phyloP scores from a whole-genome alignment of 208 protist species.

The Endotrypanum monterogeii region DNA sequence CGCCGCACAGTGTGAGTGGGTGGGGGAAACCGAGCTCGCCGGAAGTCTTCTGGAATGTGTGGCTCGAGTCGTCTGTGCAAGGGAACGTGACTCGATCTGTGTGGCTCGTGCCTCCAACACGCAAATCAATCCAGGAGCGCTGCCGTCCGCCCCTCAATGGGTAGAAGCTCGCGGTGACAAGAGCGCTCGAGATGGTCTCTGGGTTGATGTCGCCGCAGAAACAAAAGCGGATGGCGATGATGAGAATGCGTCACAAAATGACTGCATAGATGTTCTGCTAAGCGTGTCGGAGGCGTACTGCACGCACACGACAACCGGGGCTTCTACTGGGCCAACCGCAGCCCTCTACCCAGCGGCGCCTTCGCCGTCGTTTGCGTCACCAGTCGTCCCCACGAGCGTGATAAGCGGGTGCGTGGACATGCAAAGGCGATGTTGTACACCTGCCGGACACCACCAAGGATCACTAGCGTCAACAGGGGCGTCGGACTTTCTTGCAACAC shows the following conservation, averaged over 20 bases:
- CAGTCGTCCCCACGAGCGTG: neutral
- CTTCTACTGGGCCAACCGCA: neutral
- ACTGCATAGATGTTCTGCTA: neutral
- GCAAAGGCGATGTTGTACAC: too few species aligned
- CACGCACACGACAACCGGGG: constrained; percentile 5
- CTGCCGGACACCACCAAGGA: too few species aligned
- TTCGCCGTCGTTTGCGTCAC: neutral
- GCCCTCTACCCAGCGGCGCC: neutral
- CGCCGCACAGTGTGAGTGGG: constrained; percentile 13
- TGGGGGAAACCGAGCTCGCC: constrained; percentile 4
- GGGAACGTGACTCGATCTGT: neutral
- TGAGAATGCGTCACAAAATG: too few species aligned
- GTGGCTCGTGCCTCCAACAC: too few species aligned
- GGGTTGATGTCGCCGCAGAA: neutral
- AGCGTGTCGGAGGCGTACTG: constrained; percentile 10
- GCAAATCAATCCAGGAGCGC: too few species aligned
- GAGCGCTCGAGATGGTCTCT: neutral
- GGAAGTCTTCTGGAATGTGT: constrained; percentile 11
- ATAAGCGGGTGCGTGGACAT: constrained; percentile 12
- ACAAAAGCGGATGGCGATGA: too few species aligned
- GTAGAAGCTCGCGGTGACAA: neutral
- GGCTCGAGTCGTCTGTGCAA: neutral
- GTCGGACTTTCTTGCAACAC: too few species aligned
- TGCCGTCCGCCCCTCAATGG: constrained; percentile 4
- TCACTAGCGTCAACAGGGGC: too few species aligned